Base-by-base conservation (phyloP, 2,329 filamentous ascomycete genomes). In the Colletotrichum graminicola region DNA sequence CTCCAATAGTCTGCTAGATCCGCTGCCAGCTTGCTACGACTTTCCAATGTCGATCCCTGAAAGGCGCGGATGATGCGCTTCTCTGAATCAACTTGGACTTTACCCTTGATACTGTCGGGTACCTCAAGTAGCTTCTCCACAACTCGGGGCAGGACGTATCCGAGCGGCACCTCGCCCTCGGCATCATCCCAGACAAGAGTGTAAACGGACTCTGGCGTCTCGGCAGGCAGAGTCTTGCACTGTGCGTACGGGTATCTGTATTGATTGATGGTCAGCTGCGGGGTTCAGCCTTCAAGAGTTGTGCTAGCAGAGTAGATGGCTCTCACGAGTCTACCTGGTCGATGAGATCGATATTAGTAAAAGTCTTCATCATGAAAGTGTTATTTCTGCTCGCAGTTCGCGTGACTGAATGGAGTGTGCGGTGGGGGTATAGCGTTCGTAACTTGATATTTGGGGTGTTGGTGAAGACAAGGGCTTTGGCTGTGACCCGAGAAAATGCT, bases 181-280 rank as follows among this genome's bases (percentile, higher is more conserved):
- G 85, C 86, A 70, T 91, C 87, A 71, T 89, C 83, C 83, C 89
- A 91, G 12, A 90, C 82, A 16, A 92, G 82, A 21, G 93, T 90
- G 78, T 91, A 93, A 73, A 97, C 86, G 34, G 84, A 85, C 76
- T 90, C 87, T 70, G 89, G 81, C 73, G 88, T 82, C 54, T 83
- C 80, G 55, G 86, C 82, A 79, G 92, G 90, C 62, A 84, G 83
- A 69, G 86, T 79, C 12, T 89, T 86, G 74, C 91, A 84, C 66
- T 91, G 86, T 67, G 88, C 86, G 81, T 97, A 94, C 1, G 94
- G 94, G 77, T 97, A 97, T 77, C 93, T 95, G 76, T 21, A 36
- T 62, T 36, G 39, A 36, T 62, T 36, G 39, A 45, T 51, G 23
- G 41, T 71, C 29, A 71, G 66, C 43, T 57, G 45, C 23, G 51